Conservation (phyloP, 2,329 filamentous ascomycete species). For the Pseudogymnoascus sp. region DNA sequence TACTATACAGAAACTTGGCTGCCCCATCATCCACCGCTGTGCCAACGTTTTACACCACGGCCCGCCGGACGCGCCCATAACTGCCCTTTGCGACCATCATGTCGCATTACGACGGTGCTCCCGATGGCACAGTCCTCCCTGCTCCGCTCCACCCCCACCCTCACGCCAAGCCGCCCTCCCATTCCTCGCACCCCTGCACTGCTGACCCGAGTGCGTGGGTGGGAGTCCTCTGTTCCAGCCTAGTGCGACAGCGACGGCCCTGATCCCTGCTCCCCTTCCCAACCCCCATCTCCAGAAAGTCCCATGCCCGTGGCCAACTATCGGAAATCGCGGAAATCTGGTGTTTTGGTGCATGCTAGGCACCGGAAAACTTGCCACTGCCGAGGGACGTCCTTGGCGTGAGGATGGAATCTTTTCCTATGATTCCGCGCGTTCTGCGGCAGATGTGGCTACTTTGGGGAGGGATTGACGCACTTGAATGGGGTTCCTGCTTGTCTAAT, state of each 20-base stretch:
- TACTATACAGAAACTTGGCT: not conserved
- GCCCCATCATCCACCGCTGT: not conserved
- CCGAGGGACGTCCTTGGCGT: not conserved
- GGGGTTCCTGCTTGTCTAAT: not conserved
- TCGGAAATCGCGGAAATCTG: not conserved
- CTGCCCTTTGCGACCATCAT: not conserved
- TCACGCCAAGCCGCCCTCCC: not conserved
- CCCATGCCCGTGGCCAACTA: not conserved
- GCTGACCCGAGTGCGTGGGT: conserved; percentile 3
- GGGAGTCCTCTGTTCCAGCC: not conserved
- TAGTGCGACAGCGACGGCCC: not conserved
- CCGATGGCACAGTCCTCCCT: not conserved
- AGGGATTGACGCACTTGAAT: not conserved
- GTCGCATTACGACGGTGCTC: not conserved
- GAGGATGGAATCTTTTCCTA: not conserved
- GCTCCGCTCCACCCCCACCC: conserved; percentile 1
- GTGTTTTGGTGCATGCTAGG: not conserved
- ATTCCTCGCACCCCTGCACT: not conserved
- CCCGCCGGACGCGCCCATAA: conserved; percentile 2
- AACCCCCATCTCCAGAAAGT: not conserved
- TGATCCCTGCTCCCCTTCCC: not conserved
- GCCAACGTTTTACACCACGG: not conserved
- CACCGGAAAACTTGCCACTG: not conserved
- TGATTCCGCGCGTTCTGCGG: not conserved
- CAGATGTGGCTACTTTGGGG: not conserved